Evolutionary conservation across 805 yeast genomes (phyloP), one percentile per base, ranked within the genome.

Genomic region (Martiniozyma abietophila): DNA sequence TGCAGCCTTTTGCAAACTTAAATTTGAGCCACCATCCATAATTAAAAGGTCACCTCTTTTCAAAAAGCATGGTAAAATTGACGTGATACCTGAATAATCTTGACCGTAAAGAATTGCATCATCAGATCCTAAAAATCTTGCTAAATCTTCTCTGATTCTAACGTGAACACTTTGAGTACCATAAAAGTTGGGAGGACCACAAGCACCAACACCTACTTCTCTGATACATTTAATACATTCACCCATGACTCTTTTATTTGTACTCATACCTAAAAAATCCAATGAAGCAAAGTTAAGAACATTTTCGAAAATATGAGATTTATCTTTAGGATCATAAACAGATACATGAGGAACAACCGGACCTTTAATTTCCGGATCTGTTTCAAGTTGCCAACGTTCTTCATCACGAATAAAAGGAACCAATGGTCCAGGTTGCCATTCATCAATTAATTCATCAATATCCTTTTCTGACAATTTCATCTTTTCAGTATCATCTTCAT

Each of bases 171-270:
- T 95, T 58, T 86, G 95, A 40, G 86, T 81, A 41, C 98, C 98
- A 56, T 88, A 92, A 50, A 92, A 92, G 37, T 95, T 94, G 27
- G 96, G 94, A 5, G 98, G 97, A 26, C 97, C 96, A 65, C 98
- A 92, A 1, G 96, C 89, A 44, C 98, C 98, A 33, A 92, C 96
- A 53, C 98, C 98, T 39, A 80, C 75, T 38, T 66, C 65, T 30
- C 65, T 64, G 41, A 92, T 75, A 16, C 74, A 66, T 20, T 62
- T 54, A 34, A 71, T 67, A 4, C 86, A 85, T 9, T 64, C 69
- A 15, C 64, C 55, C 34, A 62, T 62, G 25, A 85, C 64, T 11
- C 42, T 53, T 15, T 58, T 56, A 45, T 70, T 59, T 22, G 58
- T 57, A 32, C 78, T 70, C 52, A 85, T 60, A 47, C 76, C 71